These are phyloP conservation scores for Acorus gramineus DNA, from an alignment of 106 monocot species.

Conservation along the genomic window DNA sequence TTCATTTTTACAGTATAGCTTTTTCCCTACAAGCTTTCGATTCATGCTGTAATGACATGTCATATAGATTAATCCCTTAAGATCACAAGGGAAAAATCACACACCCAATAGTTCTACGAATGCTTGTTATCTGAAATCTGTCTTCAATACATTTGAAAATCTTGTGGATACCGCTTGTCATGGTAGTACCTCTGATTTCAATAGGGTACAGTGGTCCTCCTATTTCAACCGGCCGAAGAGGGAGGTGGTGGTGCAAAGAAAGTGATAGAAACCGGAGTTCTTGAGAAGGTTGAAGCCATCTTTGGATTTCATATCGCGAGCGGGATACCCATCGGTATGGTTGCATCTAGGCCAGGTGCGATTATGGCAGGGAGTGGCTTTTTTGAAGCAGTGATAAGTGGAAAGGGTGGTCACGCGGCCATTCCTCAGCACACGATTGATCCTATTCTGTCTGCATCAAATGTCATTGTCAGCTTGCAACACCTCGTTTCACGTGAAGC, in stretches of 20 bases:
- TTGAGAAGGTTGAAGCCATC: constrained; percentile 77
- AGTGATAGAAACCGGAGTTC: constrained; percentile 77
- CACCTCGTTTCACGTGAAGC: constrained; percentile 97
- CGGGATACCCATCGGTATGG: constrained; percentile 39
- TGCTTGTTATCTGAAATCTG: too few relatives aligned
- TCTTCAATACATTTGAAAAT: too few relatives aligned
- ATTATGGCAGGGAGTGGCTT: constrained; percentile 90
- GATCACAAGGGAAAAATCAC: too few relatives aligned
- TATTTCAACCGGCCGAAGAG: constrained; percentile 98
- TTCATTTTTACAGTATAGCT: too few relatives aligned
- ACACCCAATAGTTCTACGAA: too few relatives aligned
- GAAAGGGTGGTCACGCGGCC: constrained; percentile 95
- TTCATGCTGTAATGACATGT: too few relatives aligned
- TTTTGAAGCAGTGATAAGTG: constrained; percentile 91
- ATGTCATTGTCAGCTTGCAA: constrained; percentile 91
- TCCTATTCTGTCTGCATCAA: constrained; percentile 89
- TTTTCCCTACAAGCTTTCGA: too few relatives aligned
- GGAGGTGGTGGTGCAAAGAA: constrained; percentile 80
- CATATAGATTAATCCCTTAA: too few relatives aligned
- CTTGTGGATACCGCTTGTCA: too few relatives aligned
- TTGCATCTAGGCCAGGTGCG: constrained; percentile 62
- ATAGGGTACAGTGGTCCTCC: constrained; percentile 79
- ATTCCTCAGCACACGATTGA: constrained; percentile 91
- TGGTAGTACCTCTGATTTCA: too few relatives aligned
- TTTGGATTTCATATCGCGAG: constrained; percentile 64